phyloP scores from a whole-genome alignment of 495 filamentous ascomycete genomes.

The Parathielavia appendiculata region DNA sequence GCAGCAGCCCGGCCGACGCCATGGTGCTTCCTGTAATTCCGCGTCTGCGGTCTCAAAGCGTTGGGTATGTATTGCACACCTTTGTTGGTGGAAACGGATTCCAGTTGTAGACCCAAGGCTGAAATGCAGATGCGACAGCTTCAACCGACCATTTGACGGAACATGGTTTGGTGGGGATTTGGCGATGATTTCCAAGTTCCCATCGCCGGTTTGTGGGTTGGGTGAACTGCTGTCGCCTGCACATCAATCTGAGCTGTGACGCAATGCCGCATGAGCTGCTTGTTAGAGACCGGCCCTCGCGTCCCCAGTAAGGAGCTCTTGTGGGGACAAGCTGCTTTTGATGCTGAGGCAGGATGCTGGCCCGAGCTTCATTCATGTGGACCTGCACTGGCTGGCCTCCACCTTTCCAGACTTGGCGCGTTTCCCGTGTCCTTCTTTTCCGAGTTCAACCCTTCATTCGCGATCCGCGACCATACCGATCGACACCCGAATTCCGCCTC shows the following conservation, averaged over 20 bases:
- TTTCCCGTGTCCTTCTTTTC: background rate
- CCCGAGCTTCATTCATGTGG: background rate
- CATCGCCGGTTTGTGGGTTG: background rate
- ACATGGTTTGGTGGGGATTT: background rate
- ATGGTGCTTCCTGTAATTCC: slow-evolving; percentile 38
- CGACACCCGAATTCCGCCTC: background rate
- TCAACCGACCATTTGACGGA: slow-evolving; percentile 1
- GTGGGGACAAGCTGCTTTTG: slow-evolving; percentile 6
- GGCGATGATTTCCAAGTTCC: too few species aligned
- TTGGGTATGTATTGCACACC: background rate
- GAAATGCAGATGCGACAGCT: background rate
- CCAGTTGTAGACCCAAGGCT: background rate
- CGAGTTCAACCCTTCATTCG: background rate
- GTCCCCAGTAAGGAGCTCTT: slow-evolving; percentile 22
- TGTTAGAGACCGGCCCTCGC: too few species aligned
- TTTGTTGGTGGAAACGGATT: too few species aligned
- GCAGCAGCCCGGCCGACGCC: slow-evolving; percentile 59
- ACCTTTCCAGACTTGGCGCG: background rate
- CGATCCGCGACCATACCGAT: background rate
- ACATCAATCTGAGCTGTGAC: slow-evolving; percentile 19
- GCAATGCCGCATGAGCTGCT: slow-evolving; percentile 24
- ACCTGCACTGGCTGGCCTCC: background rate
- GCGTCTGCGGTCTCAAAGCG: background rate
- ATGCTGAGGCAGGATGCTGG: background rate
- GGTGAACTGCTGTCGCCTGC: background rate